phyloP scores from a whole-genome alignment of 2,329 filamentous ascomycete genomes.

The Cadophora sp. region DNA sequence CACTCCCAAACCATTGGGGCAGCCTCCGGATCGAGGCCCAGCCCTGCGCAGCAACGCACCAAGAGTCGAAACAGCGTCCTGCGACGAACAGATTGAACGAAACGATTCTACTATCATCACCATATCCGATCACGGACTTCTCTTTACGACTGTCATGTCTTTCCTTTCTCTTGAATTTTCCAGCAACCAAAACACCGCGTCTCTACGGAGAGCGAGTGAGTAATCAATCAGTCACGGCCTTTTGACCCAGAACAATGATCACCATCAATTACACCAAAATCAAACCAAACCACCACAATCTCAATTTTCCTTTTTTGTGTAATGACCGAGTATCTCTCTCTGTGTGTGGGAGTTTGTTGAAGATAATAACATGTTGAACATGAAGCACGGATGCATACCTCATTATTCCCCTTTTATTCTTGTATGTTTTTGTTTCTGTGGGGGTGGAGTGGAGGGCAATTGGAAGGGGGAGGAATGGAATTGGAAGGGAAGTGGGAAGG shows the following conservation, averaged over 20 bases:
- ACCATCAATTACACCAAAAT: slow-evolving; percentile 12
- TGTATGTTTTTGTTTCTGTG: neutral
- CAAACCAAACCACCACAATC: too few relatives aligned
- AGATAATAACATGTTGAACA: slow-evolving; percentile 22
- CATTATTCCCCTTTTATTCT: neutral
- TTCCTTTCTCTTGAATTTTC: slow-evolving; percentile 27
- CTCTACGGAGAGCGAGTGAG: slow-evolving; percentile 31
- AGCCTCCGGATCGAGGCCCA: slow-evolving; percentile 32
- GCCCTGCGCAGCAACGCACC: slow-evolving; percentile 17
- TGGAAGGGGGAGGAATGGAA: neutral
- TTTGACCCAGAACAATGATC: slow-evolving; percentile 10
- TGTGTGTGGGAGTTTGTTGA: neutral
- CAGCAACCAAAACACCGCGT: slow-evolving; percentile 25
- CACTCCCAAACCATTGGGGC: slow-evolving; percentile 37
- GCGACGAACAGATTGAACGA: slow-evolving; percentile 34
- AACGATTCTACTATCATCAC: slow-evolving; percentile 15
- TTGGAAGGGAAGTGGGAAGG: neutral
- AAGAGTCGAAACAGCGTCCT: slow-evolving; percentile 36
- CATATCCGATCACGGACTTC: slow-evolving; percentile 27
- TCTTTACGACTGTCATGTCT: slow-evolving; percentile 37
- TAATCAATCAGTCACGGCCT: slow-evolving; percentile 22
- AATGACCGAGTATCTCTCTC: slow-evolving; percentile 21
- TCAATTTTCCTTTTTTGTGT: slow-evolving; percentile 23
- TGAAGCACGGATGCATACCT: slow-evolving; percentile 15
- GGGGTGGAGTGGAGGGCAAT: neutral